phyloP scores from a whole-genome alignment of 768 basidiomycete genomes.

The Tulasnella sp. region DNA sequence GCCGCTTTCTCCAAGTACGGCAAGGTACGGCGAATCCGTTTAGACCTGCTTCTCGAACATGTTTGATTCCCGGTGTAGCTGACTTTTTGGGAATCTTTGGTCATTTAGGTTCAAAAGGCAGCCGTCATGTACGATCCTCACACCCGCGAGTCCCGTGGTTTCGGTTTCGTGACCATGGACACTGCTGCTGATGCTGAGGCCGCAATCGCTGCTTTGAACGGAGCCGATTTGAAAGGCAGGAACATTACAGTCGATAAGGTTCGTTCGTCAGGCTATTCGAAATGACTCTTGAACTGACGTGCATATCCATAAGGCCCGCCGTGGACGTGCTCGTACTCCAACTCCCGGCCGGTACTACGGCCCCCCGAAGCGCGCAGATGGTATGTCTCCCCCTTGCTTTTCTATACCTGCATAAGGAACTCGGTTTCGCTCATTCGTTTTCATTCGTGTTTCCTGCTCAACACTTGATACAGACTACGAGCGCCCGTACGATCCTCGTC shows the following conservation, averaged over 20 bases:
- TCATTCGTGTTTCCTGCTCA: not conserved
- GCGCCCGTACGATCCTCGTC: constrained; percentile 86
- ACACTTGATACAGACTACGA: constrained; percentile 48
- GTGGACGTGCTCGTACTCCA: constrained; percentile 83
- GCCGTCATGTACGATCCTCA: constrained; percentile 66
- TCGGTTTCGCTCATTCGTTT: constrained; percentile 2
- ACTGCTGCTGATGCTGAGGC: constrained; percentile 85
- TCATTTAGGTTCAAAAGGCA: constrained; percentile 54
- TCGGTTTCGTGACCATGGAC: constrained; percentile 89
- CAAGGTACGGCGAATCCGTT: constrained; percentile 47
- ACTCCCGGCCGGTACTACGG: constrained; percentile 95
- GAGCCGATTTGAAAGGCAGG: constrained; percentile 84
- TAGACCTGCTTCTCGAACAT: not conserved
- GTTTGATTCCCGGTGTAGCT: not conserved
- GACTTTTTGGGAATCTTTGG: not conserved
- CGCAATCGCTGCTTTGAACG: constrained; percentile 77
- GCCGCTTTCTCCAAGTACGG: constrained; percentile 85
- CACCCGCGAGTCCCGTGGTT: constrained; percentile 67
- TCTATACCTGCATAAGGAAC: not conserved
- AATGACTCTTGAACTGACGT: not conserved
- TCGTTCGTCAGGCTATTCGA: constrained; percentile 15
- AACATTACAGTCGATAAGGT: constrained; percentile 86
- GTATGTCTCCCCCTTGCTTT: constrained; percentile 40
- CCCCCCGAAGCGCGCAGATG: constrained; percentile 74
- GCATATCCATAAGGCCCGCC: constrained; percentile 58